phyloP scores from a whole-genome alignment of 1,284 basidiomycete species.

The Melanopsichium pennsylvanicum region DNA sequence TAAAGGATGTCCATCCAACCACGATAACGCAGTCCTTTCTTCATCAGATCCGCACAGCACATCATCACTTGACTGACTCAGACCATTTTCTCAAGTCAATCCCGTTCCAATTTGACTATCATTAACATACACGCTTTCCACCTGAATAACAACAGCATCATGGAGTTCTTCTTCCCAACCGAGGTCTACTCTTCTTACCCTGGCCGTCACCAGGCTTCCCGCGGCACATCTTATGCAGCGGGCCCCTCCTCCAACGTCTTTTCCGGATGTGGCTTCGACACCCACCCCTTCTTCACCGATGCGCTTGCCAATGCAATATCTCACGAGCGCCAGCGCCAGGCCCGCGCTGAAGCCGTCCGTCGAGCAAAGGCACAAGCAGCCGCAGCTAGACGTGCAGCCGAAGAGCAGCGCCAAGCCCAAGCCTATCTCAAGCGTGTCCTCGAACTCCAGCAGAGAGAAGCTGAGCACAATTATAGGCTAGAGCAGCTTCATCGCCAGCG shows the following conservation, averaged over 20 bases:
- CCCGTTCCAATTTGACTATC: background rate
- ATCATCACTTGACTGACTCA: constrained; percentile 6
- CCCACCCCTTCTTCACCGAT: constrained; percentile 31
- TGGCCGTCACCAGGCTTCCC: constrained; percentile 14
- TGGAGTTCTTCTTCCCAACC: constrained; percentile 54
- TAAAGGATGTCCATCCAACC: constrained; percentile 7
- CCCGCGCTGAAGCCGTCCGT: constrained; percentile 31
- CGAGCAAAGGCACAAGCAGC: constrained; percentile 29
- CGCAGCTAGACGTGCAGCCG: constrained; percentile 28
- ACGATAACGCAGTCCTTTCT: background rate
- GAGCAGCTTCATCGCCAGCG: constrained; percentile 41
- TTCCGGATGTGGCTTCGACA: constrained; percentile 37
- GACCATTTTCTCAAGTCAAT: no score
- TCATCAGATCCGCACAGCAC: constrained; percentile 5
- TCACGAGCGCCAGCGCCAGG: constrained; percentile 24
- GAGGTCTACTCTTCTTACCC: constrained; percentile 45
- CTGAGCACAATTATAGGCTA: constrained; percentile 32
- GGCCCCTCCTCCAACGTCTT: constrained; percentile 31
- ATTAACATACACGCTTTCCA: constrained; percentile 1
- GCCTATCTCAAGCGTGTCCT: constrained; percentile 44
- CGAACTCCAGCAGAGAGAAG: constrained; percentile 36
- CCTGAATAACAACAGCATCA: background rate
- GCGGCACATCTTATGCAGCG: constrained; percentile 10
- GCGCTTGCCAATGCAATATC: constrained; percentile 38
- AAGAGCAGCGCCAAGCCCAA: constrained; percentile 33